phyloP scores from a whole-genome alignment of 2,329 filamentous ascomycete genomes.

The Ophiocordyceps camponoti-rufipedis region DNA sequence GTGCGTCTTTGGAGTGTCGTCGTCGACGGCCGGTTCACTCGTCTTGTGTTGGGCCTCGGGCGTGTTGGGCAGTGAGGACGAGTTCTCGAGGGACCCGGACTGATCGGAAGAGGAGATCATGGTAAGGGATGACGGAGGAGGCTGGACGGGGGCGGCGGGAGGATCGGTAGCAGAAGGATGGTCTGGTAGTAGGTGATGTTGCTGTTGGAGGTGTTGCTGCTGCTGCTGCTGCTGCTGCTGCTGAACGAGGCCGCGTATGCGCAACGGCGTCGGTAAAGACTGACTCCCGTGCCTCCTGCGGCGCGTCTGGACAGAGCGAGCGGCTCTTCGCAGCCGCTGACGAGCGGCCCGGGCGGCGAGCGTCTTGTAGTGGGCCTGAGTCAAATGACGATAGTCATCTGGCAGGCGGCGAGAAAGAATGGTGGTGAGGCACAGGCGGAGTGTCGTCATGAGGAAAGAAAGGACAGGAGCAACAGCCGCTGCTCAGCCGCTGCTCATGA shows the following conservation, averaged over 20 bases:
- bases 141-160: neutral
- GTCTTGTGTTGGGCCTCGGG: neutral
- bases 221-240: neutral
- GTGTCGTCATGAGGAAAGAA: constrained; percentile 24
- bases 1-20: neutral
- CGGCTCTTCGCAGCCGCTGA: constrained; percentile 19
- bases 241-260: neutral
- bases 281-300: constrained; percentile 6
- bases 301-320: constrained; percentile 15
- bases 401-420: constrained; percentile 25
- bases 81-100: neutral
- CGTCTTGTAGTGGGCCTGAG: constrained; percentile 18
- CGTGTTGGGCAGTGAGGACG: neutral
- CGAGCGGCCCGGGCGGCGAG: constrained; percentile 24
- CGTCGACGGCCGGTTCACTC: neutral
- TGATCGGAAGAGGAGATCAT: neutral
- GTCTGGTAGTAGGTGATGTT: neutral
- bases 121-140: neutral
- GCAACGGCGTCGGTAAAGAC: constrained; percentile 4
- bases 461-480: constrained; percentile 5
- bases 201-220: neutral
- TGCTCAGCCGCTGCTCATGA: constrained; percentile 1
- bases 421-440: constrained; percentile 27
- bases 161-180: neutral
- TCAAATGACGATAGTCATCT: constrained; percentile 23